Base-by-base conservation (phyloP, 164 flowering plant genomes). In the Vitis rupestris region DNA sequence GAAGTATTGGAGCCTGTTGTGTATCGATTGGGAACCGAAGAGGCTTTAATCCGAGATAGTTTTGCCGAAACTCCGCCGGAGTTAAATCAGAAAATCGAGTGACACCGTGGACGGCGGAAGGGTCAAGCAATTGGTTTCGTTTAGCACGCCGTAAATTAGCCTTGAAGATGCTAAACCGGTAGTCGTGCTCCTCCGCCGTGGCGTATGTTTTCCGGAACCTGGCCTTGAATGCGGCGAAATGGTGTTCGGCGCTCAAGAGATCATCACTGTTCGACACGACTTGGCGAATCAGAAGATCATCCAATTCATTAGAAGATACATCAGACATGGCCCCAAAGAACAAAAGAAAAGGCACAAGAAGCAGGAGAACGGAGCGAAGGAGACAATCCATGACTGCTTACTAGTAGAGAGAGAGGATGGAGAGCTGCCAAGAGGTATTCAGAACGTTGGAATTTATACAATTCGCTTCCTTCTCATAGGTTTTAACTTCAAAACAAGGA, bases 41-140 rank as follows among this genome's bases (percentile, higher is more conserved):
- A 9, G 69, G 63, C 47, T 76, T 77, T 61, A 94, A 74, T 1
- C 99, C 98, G 12, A 91, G 81, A 65, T 69, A 78, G 61, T 53
- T 82, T 50, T 77, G 69, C 47, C 81, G 79, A 68, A 94, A 94
- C 84, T 94, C 99, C 19, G 54, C 60, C 14, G 97, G 90, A 8
- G 98, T 94, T 50, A 94, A 70, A 65, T 94, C 99, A 67, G 97
- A 88, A 80, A 91, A 94, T 83, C 87, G 82, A 8, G 95, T 94
- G 67, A 94, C 85, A 30, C 99, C 99, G 67, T 94, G 99, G 4
- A 70, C 84, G n/a, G 99, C 99, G 17, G 87, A 48, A 10, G 97
- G 97, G 63, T 95, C 99, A 1, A 91, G 84, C 69, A 63, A 67
- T 88, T 93, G 98, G 77, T 89, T 87, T 1, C 83, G 76, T 70